Base-by-base conservation (phyloP, 2,329 filamentous ascomycete species). In the Lachnum nothofagi region DNA sequence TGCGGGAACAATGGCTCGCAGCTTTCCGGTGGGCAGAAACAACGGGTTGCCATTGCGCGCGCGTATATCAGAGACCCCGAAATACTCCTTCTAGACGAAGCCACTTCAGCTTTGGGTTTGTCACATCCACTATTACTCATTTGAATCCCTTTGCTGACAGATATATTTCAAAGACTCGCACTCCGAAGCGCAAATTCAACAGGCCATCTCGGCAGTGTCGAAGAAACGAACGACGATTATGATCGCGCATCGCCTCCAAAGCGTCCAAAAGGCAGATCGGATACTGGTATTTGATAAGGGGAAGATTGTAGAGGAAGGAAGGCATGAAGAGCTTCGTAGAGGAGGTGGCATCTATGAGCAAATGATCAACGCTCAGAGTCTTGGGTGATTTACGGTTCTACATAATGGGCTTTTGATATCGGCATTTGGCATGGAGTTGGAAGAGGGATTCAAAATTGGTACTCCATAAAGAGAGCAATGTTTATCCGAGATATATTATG, bases 31-130 rank as follows among this genome's bases (percentile, higher is more conserved):
- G 89, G 89, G 0, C 88, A 94, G 64, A 80, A 83, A 14, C 88
- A 94, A 65, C 78, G 88, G 1, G 68, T 94, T 12, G 82, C 83
- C 0, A 91, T 95, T 61, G 88, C 89, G 0, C 76, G 88, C 20
- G 87, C 88, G 0, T 72, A 91, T 2, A 76, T 90, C 2, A 77
- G 88, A 0, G 76, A 79, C 53, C 88, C 88, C 0, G 76, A 83
- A 40, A 73, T 94, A 1, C 67, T 94, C 16, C 77, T 95, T 33
- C 73, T 94, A 0, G 89, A 95, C 60, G 88, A 94, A 71, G 86
- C 86, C 24, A 94, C 88, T 0, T 86, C 82, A 35, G 85, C 85
- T 3, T 73, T 95, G 2, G 88, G 93, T 61, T 77, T 78, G 0
- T 80, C 33, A n/a, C n/a, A 5, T 34, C 31, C 7, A 6, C 19